Evolutionary conservation across 2,329 filamentous ascomycete genomes (phyloP), one percentile per base, ranked within the genome.

Genomic region (Cercospora beticola): DNA sequence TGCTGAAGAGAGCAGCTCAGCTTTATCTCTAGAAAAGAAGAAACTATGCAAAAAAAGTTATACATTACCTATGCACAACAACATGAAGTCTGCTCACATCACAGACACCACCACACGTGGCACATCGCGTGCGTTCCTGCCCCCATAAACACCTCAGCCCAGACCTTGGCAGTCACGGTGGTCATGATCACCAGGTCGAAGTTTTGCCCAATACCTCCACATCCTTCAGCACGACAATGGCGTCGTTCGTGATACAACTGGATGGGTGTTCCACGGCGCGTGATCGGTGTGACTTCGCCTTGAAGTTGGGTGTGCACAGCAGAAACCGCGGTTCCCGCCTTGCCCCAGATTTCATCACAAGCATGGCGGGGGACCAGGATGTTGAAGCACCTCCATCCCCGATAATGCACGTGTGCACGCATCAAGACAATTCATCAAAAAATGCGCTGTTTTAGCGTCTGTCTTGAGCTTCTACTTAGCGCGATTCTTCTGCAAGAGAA

Each of bases 261-360:
- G 46, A 26, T 26, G 26, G 33, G 23, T 61, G 33, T 62, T 62
- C n/a, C 21, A 28, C 59, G 59, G 59, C 18, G 36, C 23, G 40
- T 46, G 23, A 40, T 62, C 59, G 59, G 59, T 46, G 40, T 62
- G 31, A 62, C 40, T 21, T 62, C 59, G 31, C 36, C n/a, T 18
- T 26, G 30, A 16, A 23, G 18, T 31, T 21, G 31, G 46, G 21
- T 52, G 21, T 52, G 21, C 46, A 52, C 49, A 54, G 49, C 49
- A 54, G 49, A 54, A 26, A 16, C 49, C 49, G 4, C 23, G 49
- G 49, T 54, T 49, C 49, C 49, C 49, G 28, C 49, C 49, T 23
- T 28, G 49, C 49, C 46, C 49, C 49, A 54, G 49, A 54, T 28
- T 28, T 2, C 12, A 12, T 54, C 23, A 54, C 49, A 54, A 54